Base-by-base conservation (phyloP, 768 basidiomycete genomes). In the Russula dissimulans region DNA sequence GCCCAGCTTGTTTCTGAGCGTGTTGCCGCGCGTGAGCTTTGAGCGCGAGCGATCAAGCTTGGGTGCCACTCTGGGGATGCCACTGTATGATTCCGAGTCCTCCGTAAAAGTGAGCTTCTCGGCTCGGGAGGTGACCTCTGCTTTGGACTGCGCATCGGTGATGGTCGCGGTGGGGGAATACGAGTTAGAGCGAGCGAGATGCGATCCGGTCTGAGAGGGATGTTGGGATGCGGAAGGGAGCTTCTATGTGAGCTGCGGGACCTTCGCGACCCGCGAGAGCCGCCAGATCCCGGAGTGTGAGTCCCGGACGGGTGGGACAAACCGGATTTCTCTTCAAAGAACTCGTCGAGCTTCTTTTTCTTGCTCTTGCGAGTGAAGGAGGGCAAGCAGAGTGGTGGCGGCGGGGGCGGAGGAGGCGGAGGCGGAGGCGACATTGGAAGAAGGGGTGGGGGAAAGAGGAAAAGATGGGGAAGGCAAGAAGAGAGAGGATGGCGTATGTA, bases 41-140 rank as follows among this genome's bases (percentile, higher is more conserved):
- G 62, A 54, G 3, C 51, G 54, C 17, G 65, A 53, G 39, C 65
- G 65, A 52, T 65, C 65, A 26, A 63, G 66, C 47, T 65, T 64
- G 10, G 66, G 65, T 4, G 43, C 54, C 8, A 54, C 1, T 26
- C 38, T 59, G 9, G 52, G 57, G 4, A 68, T 39, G 11, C 61
- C 44, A 38, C 44, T 59, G 39, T 69, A 69, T 8, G 66, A 67
- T 56, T 68, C 67, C 4, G 65, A 59, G 50, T 69, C 68, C 18
- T 62, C 64, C 17, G 65, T 22, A 12, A 65, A 64, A 0, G 62
- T 53, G 10, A 61, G 65, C 54, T 65, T 64, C 22, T 64, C 62
- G 1, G 46, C 58, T 18, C 34, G 52, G 34, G 65, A 65, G n/a
- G 53, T 34, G 7, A 44, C 1, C 1, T 59, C 62, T 10, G 42